phyloP scores from a whole-genome alignment of 306 rosid genomes.

The Glycine latifolia region DNA sequence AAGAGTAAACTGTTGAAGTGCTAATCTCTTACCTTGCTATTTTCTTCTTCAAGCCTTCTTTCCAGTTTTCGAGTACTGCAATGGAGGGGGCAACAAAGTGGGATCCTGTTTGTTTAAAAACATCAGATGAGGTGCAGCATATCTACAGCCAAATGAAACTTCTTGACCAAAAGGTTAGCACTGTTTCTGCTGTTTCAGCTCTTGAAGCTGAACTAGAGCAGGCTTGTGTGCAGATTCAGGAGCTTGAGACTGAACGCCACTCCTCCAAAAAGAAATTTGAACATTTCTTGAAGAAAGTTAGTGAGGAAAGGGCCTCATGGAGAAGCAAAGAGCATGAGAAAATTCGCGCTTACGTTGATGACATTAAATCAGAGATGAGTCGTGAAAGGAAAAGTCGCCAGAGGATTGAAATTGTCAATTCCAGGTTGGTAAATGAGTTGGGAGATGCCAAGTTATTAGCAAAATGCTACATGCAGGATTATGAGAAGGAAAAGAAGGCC shows the following conservation, averaged over 20 bases:
- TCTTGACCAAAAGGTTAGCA: slow-evolving; percentile 72
- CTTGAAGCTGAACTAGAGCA: slow-evolving; percentile 87
- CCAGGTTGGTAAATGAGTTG: slow-evolving; percentile 88
- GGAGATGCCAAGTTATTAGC: slow-evolving; percentile 78
- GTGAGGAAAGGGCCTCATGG: slow-evolving; percentile 84
- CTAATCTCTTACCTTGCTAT: slow-evolving; percentile 21
- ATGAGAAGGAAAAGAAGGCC: slow-evolving; percentile 84
- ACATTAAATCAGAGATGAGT: slow-evolving; percentile 70
- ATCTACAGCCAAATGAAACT: slow-evolving; percentile 69
- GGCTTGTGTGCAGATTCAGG: slow-evolving; percentile 74
- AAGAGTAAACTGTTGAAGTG: neutral
- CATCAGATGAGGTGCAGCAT: slow-evolving; percentile 66
- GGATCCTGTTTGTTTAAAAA: slow-evolving; percentile 77
- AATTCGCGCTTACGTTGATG: slow-evolving; percentile 80
- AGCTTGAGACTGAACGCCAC: slow-evolving; percentile 81
- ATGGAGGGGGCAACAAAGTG: slow-evolving; percentile 96
- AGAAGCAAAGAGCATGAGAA: slow-evolving; percentile 92
- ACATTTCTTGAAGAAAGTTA: slow-evolving; percentile 79
- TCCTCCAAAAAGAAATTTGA: slow-evolving; percentile 85
- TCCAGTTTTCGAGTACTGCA: slow-evolving; percentile 68
- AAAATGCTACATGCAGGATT: slow-evolving; percentile 80
- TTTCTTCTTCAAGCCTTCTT: slow-evolving; percentile 53
- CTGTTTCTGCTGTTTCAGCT: slow-evolving; percentile 69
- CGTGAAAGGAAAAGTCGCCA: slow-evolving; percentile 85
- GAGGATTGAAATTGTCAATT: slow-evolving; percentile 79